These are phyloP conservation scores for Venturia asperata DNA, from an alignment of 2,329 filamentous ascomycete species.

Conservation along the genomic window DNA sequence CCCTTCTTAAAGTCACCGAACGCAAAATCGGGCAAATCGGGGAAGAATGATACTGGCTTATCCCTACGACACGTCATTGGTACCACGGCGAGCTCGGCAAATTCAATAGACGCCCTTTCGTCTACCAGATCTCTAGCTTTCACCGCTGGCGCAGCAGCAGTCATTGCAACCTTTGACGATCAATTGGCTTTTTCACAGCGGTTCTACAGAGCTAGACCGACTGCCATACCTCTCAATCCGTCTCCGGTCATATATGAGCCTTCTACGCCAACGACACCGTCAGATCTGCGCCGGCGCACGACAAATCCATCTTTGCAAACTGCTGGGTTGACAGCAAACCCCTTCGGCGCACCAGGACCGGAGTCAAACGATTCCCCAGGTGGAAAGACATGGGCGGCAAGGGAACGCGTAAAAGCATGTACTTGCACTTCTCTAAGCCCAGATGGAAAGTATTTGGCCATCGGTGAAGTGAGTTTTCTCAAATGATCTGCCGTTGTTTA, in stretches of 20 bases:
- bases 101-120: constrained; percentile 75
- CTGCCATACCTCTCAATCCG: constrained; percentile 58
- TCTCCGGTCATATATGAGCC: constrained; percentile 47
- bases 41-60: constrained; percentile 45
- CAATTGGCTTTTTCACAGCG: constrained; percentile 61
- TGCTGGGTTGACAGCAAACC: constrained; percentile 35
- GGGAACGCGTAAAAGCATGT: constrained; percentile 88
- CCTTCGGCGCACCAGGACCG: constrained; percentile 39
- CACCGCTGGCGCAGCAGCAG: constrained; percentile 87
- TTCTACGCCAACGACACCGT: constrained; percentile 48
- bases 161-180: constrained; percentile 72
- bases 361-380: constrained; percentile 52
- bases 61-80: constrained; percentile 81
- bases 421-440: constrained; percentile 84
- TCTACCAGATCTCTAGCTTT: constrained; percentile 71
- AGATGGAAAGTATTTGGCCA: constrained; percentile 79
- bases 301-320: constrained; percentile 46
- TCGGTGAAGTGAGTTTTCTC: constrained; percentile 61
- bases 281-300: constrained; percentile 51
- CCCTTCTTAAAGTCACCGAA: constrained; percentile 26
- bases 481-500: constrained; percentile 9
- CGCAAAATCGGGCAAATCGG: constrained; percentile 46
- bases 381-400: constrained; percentile 74
- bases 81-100: constrained; percentile 76
- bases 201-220: constrained; percentile 82